These are phyloP conservation scores for Discostella pseudostelligera DNA, from an alignment of 108 stramenopile genomes.

Conservation along the genomic window DNA sequence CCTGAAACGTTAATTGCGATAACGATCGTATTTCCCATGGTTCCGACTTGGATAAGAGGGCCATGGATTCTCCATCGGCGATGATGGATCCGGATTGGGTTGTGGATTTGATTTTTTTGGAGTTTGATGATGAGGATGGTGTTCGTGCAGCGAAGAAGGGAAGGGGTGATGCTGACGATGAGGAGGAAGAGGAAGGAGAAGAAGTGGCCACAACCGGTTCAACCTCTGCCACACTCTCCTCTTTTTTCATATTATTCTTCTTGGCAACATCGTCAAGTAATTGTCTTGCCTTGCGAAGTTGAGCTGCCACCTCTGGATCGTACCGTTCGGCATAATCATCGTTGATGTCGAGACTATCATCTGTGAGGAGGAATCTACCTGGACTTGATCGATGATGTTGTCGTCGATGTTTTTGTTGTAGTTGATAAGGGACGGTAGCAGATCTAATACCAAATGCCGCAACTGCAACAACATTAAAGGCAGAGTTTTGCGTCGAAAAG, in stretches of 20 bases:
- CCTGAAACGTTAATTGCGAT: constrained; percentile 40
- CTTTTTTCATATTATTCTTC: constrained; percentile 19
- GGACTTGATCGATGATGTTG: not conserved
- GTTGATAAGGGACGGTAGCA: too few species aligned
- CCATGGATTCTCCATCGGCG: constrained; percentile 79
- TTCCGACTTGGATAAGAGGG: constrained; percentile 65
- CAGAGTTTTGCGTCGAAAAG: too few species aligned
- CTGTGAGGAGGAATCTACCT: not conserved
- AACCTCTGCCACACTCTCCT: not conserved
- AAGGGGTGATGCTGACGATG: not conserved
- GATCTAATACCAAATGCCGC: too few species aligned
- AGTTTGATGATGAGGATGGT: constrained; percentile 1
- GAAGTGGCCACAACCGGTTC: not conserved
- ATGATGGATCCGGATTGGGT: constrained; percentile 45
- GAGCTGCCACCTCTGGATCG: constrained; percentile 25
- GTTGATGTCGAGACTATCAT: constrained; percentile 7
- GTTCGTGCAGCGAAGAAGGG: constrained; percentile 29
- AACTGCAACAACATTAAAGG: too few species aligned
- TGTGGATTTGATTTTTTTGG: constrained; percentile 40
- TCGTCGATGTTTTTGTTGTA: too few species aligned
- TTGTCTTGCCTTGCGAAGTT: constrained; percentile 28
- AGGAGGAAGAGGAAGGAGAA: not conserved
- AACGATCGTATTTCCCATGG: constrained; percentile 65
- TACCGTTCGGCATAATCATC: constrained; percentile 17
- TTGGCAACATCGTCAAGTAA: constrained; percentile 32